These are phyloP conservation scores for Nigrospora sphaerica DNA, from an alignment of 2,329 filamentous ascomycete genomes.

Conservation along the genomic window DNA sequence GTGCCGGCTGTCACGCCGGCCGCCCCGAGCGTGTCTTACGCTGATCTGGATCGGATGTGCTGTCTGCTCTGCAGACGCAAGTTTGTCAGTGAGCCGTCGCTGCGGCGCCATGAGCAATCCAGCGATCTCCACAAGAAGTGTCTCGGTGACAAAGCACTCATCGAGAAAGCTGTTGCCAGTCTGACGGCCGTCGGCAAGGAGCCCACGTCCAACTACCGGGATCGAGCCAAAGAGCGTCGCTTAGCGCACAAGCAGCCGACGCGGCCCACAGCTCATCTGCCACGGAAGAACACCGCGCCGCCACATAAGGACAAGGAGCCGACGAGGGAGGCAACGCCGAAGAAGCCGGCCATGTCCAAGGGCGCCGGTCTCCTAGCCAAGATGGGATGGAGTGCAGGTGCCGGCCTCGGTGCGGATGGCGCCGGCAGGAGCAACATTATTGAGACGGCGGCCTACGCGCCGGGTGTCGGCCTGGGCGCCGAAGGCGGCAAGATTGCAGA, in stretches of 20 bases:
- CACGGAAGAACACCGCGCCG: conserved; percentile 16
- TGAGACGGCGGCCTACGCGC: conserved; percentile 56
- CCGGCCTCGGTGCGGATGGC: conserved; percentile 57
- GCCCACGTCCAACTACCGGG: conserved; percentile 42
- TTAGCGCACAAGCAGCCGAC: conserved; percentile 54
- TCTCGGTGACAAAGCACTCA: conserved; percentile 17
- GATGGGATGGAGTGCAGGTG: conserved; percentile 64
- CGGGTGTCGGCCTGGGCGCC: conserved; percentile 63
- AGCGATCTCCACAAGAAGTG: conserved; percentile 35
- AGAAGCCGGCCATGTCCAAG: conserved; percentile 43
- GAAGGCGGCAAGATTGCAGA: conserved; percentile 64
- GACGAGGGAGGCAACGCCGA: conserved; percentile 26
- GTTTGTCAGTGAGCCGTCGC: conserved; percentile 29
- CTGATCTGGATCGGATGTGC: conserved; percentile 40
- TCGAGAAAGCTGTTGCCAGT: conserved; percentile 19
- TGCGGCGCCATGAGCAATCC: conserved; percentile 36
- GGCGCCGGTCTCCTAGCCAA: conserved; percentile 63
- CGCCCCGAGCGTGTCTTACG: conserved; percentile 48
- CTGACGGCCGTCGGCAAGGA: conserved; percentile 26
- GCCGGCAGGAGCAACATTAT: conserved; percentile 58
- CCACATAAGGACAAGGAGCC: conserved; percentile 24
- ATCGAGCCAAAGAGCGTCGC: conserved; percentile 62
- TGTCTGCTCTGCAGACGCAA: conserved; percentile 35
- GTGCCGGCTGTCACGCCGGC: conserved; percentile 6
- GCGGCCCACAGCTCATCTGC: conserved; percentile 34